Evolutionary conservation across 2,329 filamentous ascomycete genomes (phyloP).

Genomic region (Thermomyces lanuginosus): DNA sequence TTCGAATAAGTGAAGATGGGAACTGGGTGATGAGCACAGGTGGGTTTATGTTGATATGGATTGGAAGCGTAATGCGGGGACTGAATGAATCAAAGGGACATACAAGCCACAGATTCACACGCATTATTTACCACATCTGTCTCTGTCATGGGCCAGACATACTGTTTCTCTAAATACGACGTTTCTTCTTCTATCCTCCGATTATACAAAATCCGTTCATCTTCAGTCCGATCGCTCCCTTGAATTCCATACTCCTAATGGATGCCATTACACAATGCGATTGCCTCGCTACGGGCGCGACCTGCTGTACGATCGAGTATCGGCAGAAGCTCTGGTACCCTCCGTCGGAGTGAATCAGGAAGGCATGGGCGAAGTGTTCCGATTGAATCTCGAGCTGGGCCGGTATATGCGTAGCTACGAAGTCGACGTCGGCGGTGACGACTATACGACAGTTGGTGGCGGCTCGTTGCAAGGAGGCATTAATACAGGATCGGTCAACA

Average conservation of each 20-base stretch:
- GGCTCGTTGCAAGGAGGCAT: constrained; percentile 76
- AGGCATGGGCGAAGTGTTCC: constrained; percentile 79
- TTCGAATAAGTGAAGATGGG: constrained; percentile 83
- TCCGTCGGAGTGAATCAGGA: constrained; percentile 74
- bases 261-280: constrained; percentile 75
- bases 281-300: constrained; percentile 87
- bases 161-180: constrained; percentile 84
- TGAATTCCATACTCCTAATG: constrained; percentile 81
- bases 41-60: constrained; percentile 15
- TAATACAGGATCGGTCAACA: constrained; percentile 70
- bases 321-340: constrained; percentile 72
- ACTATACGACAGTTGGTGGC: constrained; percentile 47
- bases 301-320: constrained; percentile 64
- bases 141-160: constrained; percentile 83
- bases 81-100: constrained; percentile 30
- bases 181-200: constrained; percentile 71
- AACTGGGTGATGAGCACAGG: constrained; percentile 95
- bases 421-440: constrained; percentile 74
- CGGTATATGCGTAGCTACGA: constrained; percentile 92
- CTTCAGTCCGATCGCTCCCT: constrained; percentile 80
- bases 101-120: constrained; percentile 77
- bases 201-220: constrained; percentile 89
- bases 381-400: constrained; percentile 78
- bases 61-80: background rate
- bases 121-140: constrained; percentile 86